Evolutionary conservation across 371 early-diverging fungal genomes (phyloP), one percentile per base, ranked within the genome.

Genomic region (Fennellomyces sp.): DNA sequence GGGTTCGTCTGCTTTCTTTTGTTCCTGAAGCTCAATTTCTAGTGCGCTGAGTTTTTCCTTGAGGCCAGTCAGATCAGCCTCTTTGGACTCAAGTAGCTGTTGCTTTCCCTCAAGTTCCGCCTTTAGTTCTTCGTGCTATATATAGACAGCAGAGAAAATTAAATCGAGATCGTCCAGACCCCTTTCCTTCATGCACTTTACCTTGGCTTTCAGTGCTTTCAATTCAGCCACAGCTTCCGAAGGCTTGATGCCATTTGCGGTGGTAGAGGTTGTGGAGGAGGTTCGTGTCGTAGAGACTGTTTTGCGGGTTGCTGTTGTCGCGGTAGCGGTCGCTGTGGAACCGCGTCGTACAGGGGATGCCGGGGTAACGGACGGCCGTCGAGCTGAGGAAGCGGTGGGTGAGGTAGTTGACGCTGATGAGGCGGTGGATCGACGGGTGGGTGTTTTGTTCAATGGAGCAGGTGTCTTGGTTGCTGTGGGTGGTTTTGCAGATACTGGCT

Each of bases 211-310:
- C 39, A 66, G 39, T 12, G 53, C 55, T 51, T 66, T 66, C 28
- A 66, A 59, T 48, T 66, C 67, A 15, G 67, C 55, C 15, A 62
- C 23, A 7, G 55, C 38, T 45, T 66, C 67, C 21, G 67, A 41
- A 30, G 62, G 39, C n/a, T 50, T 47, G 31, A 48, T 60, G 15
- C 56, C 65, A 56, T 59, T 59, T 12, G 57, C 38, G 17, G 60
- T 38, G 15, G 65, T 30, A 35, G 65, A 54, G 21, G 60, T 54
- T n/a, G 56, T 26, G n/a, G 21, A 17, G 7, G 56, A 39, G 6
- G 58, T 25, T 17, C 39, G 27, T 7, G 36, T 26, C 8, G 53
- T 25, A 4, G 28, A 25, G 25, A 53, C 2, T 25, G 57, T 26
- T 54, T 26, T 47, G 12, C 48, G 42, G 12, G 54, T 38, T 33